These are phyloP conservation scores for Leucosporidium creatinivorum DNA, from an alignment of 768 basidiomycete species.

Conservation along the genomic window DNA sequence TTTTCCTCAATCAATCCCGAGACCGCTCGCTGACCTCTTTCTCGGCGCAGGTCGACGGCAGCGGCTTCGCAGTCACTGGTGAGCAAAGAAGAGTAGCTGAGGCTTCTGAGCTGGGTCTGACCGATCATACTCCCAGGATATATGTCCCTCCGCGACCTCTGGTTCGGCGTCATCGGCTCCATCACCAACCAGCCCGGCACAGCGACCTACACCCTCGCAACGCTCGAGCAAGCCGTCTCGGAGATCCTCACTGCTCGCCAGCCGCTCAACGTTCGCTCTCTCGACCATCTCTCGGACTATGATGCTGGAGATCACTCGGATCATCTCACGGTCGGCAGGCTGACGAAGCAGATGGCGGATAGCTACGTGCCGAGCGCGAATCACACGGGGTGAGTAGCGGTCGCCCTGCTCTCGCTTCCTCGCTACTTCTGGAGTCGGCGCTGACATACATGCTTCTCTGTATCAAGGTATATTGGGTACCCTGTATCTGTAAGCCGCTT, in stretches of 20 bases:
- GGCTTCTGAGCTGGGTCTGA: too few relatives aligned
- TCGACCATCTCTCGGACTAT: conserved; percentile 27
- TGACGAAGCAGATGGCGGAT: background rate
- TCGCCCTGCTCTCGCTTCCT: conserved; percentile 1
- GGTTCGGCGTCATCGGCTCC: conserved; percentile 25
- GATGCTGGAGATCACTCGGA: conserved; percentile 20
- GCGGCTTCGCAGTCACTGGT: too few relatives aligned
- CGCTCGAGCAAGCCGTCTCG: conserved; percentile 14
- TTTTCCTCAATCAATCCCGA: too few relatives aligned
- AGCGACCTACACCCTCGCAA: conserved; percentile 18
- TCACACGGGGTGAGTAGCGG: conserved; percentile 1
- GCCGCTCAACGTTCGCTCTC: conserved; percentile 15
- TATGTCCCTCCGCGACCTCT: conserved; percentile 15
- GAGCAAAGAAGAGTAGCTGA: too few relatives aligned
- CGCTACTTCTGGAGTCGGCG: background rate
- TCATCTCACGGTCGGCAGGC: conserved; percentile 3
- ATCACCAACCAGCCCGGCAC: conserved; percentile 22
- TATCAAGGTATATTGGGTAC: background rate
- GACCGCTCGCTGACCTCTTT: too few relatives aligned
- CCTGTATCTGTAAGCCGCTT: background rate
- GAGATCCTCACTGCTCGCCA: conserved; percentile 23
- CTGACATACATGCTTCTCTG: background rate
- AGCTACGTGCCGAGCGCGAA: conserved; percentile 6
- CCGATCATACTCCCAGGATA: too few relatives aligned
- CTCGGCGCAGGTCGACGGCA: too few relatives aligned